These are phyloP conservation scores for Ammopiptanthus mongolicus DNA, from an alignment of 306 rosid species.

Conservation along the genomic window DNA sequence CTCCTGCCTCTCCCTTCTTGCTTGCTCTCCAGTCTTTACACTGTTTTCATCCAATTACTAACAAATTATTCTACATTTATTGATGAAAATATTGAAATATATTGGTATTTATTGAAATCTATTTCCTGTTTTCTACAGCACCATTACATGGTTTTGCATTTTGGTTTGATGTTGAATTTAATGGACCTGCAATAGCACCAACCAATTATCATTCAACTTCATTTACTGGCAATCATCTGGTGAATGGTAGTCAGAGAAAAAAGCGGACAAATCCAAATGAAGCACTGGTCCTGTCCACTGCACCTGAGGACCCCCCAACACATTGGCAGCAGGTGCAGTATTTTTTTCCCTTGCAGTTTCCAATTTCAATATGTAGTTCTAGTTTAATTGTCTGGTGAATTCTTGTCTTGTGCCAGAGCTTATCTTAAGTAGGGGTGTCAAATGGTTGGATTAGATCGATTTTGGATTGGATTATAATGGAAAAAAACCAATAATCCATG, in stretches of 20 bases:
- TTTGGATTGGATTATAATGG: no score
- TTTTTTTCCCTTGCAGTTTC: background rate
- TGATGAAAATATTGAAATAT: background rate
- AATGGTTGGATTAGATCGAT: no score
- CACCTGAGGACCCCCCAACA: conserved; percentile 99
- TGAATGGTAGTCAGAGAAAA: conserved; percentile 71
- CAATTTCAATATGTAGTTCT: conserved; percentile 7
- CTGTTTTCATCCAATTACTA: background rate
- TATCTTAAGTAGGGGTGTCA: background rate
- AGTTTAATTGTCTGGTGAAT: background rate
- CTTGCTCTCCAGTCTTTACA: background rate
- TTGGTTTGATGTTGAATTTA: conserved; percentile 98
- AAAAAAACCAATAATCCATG: no score
- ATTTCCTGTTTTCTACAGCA: conserved; percentile 53
- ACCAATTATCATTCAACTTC: conserved; percentile 32
- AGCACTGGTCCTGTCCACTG: conserved; percentile 79
- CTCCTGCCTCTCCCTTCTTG: background rate
- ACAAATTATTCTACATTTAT: background rate
- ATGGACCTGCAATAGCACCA: conserved; percentile 53
- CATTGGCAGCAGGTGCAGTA: conserved; percentile 96
- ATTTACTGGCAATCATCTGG: conserved; percentile 40
- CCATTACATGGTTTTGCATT: conserved; percentile 98
- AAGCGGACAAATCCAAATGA: conserved; percentile 72
- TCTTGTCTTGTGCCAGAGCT: background rate
- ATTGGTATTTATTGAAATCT: background rate